These are phyloP conservation scores for Diaporthe citrichinensis DNA, from an alignment of 2,329 filamentous ascomycete genomes.

Conservation along the genomic window DNA sequence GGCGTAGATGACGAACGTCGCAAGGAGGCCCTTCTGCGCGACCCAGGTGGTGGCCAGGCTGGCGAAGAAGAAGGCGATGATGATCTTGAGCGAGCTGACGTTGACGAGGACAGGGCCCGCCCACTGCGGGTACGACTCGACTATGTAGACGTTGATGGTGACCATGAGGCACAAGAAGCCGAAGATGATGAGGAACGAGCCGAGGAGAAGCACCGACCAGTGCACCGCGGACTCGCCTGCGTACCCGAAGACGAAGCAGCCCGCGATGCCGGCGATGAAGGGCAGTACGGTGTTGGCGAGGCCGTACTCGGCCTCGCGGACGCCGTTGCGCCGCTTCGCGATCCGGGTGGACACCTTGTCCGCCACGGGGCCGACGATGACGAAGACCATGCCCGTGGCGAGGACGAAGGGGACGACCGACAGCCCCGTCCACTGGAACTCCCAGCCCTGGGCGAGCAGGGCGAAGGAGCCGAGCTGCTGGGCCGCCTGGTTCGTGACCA, in stretches of 20 bases:
- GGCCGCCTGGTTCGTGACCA: slow-evolving; percentile 48
- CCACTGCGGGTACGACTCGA: slow-evolving; percentile 53
- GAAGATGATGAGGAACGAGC: slow-evolving; percentile 49
- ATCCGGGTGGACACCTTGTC: slow-evolving; percentile 49
- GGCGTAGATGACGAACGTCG: slow-evolving; percentile 49
- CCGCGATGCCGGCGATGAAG: slow-evolving; percentile 47
- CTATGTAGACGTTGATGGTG: slow-evolving; percentile 50
- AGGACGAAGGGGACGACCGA: slow-evolving; percentile 46
- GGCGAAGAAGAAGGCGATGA: slow-evolving; percentile 50
- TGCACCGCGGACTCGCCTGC: slow-evolving; percentile 47
- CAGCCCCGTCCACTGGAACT: slow-evolving; percentile 49
- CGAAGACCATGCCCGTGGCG: slow-evolving; percentile 43
- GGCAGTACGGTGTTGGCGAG: slow-evolving; percentile 51
- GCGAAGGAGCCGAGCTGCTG: slow-evolving; percentile 47
- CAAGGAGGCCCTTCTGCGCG: slow-evolving; percentile 46
- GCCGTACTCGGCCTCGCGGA: slow-evolving; percentile 52
- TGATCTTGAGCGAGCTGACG: slow-evolving; percentile 50
- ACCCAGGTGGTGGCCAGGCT: slow-evolving; percentile 49
- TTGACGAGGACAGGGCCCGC: slow-evolving; percentile 53
- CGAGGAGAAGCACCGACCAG: slow-evolving; percentile 48
- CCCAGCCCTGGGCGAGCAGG: slow-evolving; percentile 49
- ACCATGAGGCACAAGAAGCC: slow-evolving; percentile 48
- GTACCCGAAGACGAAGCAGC: slow-evolving; percentile 51
- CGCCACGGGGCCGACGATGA: slow-evolving; percentile 50
- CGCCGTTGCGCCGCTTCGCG: slow-evolving; percentile 47